These are phyloP conservation scores for Uronychia setigera DNA, from an alignment of 73 alveolate species.

Conservation along the genomic window DNA sequence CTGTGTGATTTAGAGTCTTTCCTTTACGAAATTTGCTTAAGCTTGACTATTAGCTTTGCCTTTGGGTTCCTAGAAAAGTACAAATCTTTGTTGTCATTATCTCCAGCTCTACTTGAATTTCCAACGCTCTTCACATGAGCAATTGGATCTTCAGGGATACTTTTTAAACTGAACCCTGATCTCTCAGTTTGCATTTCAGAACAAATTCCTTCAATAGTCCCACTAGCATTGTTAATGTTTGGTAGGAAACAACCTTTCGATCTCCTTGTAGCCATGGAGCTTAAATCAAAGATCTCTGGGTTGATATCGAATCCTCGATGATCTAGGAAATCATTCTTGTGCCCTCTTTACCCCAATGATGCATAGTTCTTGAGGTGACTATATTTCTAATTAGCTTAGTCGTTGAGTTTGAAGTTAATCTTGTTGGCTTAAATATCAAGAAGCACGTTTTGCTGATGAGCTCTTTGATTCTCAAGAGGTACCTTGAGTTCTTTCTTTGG, in stretches of 20 bases:
- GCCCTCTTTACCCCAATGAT: no score
- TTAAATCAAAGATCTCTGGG: background rate
- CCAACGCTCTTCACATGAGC: no score
- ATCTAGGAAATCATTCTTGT: background rate
- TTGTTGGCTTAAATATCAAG: background rate
- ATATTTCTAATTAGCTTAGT: background rate
- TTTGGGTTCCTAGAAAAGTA: background rate
- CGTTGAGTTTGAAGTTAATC: background rate
- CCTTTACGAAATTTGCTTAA: background rate
- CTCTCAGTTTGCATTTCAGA: no score
- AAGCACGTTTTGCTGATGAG: slow-evolving; percentile 2
- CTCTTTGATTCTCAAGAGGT: background rate
- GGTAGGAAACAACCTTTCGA: background rate
- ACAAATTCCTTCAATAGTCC: background rate
- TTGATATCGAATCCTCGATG: background rate
- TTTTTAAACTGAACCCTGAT: no score
- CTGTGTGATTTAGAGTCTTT: background rate
- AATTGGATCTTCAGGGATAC: no score
- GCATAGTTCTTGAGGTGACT: background rate
- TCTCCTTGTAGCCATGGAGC: background rate
- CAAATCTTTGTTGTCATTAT: no score
- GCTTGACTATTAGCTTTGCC: background rate
- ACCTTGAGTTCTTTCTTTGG: background rate
- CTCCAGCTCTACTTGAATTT: no score
- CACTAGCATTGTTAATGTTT: background rate